Evolutionary conservation across 1,284 basidiomycete genomes (phyloP), one percentile per base, ranked within the genome.

Genomic region (Cryptococcus sp.): DNA sequence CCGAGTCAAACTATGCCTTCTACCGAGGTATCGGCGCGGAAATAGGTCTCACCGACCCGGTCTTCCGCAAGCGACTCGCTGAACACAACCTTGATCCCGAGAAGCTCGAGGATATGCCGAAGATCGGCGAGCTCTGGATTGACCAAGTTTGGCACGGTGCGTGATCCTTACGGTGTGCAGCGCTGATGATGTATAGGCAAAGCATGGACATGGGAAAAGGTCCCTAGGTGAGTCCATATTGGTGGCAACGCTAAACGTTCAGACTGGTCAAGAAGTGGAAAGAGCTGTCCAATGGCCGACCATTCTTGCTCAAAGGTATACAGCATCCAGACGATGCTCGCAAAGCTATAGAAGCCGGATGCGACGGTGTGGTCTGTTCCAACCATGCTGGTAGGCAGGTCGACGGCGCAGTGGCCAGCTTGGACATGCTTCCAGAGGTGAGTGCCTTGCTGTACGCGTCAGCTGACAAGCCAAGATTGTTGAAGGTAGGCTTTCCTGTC

Each of bases 361-460:
- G 85, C 11, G 85, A 92, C 62, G 89, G 87, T 1, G 87, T 93
- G 59, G 76, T 91, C 26, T 87, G 92, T 10, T 88, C 86, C 6
- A 92, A 92, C 69, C 90, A 93, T 67, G 90, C 89, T 26, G 89
- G 89, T 1, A 82, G 89, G 34, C 90, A 92, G 73, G 82, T 93
- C 5, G 90, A 93, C 69, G 89, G 89, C 3, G 86, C 86, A 1
- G 83, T 91, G 15, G 84, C 86, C 0, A 85, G 88, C 1, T 77
- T 92, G 16, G 84, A 85, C 63, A 87, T 87, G 1, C 81, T 92
- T 5, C 23, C 76, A 78, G 83, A 83, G 48, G 64, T 71, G 38
- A 54, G 64, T 25, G 19, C 34, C 1, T 50, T 13, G 37, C 39
- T 23, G 13, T 5, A 1, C 1, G 19, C 16, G 37, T n/a, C 26